Percentiles rank a stretch among this genome's conserved stretches.
These are phyloP conservation scores for Xylaria acuta DNA, from an alignment of 495 filamentous ascomycete genomes.

Conservation along the genomic window DNA sequence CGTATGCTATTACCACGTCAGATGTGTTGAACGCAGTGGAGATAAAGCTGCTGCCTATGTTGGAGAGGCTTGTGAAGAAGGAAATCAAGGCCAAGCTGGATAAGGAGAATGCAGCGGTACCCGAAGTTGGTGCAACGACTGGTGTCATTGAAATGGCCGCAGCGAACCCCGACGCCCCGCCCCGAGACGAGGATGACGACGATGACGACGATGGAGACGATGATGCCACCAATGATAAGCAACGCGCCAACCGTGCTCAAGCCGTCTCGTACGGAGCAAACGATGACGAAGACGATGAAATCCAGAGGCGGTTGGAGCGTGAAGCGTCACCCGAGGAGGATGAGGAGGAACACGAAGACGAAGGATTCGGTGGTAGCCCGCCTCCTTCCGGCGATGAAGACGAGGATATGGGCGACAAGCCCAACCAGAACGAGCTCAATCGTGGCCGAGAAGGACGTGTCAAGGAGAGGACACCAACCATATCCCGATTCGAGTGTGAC, in stretches of 20 bases:
- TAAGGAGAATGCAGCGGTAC: constrained; percentile 70
- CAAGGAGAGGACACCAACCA: constrained; percentile 65
- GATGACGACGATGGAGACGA: constrained; percentile 80
- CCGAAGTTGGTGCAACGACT: constrained; percentile 79
- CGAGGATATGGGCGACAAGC: constrained; percentile 37
- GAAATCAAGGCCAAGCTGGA: constrained; percentile 80
- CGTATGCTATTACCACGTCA: constrained; percentile 78
- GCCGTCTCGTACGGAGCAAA: constrained; percentile 87
- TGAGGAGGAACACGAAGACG: constrained; percentile 59
- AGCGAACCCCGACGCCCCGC: constrained; percentile 46
- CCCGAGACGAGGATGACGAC: constrained; percentile 69
- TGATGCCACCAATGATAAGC: constrained; percentile 83
- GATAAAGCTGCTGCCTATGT: constrained; percentile 71
- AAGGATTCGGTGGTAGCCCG: constrained; percentile 61
- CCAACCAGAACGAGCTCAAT: constrained; percentile 46
- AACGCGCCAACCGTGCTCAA: constrained; percentile 74
- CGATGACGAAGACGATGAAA: constrained; percentile 86
- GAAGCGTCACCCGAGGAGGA: constrained; percentile 61
- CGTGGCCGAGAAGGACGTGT: constrained; percentile 69
- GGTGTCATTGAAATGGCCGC: constrained; percentile 69
- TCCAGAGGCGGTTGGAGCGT: constrained; percentile 63
- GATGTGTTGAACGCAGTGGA: constrained; percentile 85
- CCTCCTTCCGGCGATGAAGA: constrained; percentile 57
- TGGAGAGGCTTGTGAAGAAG: constrained; percentile 70
- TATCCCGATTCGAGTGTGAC: constrained; percentile 82